These are phyloP conservation scores for Lactarius deliciosus DNA, from an alignment of 768 basidiomycete species.

Conservation along the genomic window DNA sequence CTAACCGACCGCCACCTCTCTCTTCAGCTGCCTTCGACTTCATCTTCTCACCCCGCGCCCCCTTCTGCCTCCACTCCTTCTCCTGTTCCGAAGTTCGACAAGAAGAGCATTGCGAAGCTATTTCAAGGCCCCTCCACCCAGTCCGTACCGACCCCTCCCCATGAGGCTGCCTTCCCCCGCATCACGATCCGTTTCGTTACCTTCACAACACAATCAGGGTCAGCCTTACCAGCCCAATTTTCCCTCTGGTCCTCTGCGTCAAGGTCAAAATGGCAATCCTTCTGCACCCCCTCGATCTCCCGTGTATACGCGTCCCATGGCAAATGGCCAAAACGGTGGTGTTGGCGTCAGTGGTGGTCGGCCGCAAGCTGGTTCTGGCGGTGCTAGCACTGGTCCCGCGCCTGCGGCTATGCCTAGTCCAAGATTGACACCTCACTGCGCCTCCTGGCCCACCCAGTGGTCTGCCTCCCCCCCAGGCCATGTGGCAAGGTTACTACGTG, in stretches of 20 bases:
- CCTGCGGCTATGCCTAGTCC: slow-evolving; percentile 65
- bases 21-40: slow-evolving; percentile 38
- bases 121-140: slow-evolving; percentile 50
- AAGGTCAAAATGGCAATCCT: slow-evolving; percentile 28
- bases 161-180: slow-evolving; percentile 41
- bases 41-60: slow-evolving; percentile 32
- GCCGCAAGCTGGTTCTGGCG: slow-evolving; percentile 44
- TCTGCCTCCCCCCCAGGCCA: slow-evolving; percentile 46
- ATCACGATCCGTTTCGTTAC: slow-evolving; percentile 50
- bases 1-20: slow-evolving; percentile 29
- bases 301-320: slow-evolving; percentile 56
- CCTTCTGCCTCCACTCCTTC: slow-evolving; percentile 30
- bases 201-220: slow-evolving; percentile 39
- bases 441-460: slow-evolving; percentile 53
- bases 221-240: slow-evolving; percentile 25
- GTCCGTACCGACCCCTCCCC: slow-evolving; percentile 27
- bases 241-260: slow-evolving; percentile 21
- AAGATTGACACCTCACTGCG: slow-evolving; percentile 59
- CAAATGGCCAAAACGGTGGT: slow-evolving; percentile 49
- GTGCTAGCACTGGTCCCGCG: slow-evolving; percentile 36
- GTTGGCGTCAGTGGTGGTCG: slow-evolving; percentile 43
- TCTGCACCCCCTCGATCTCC: slow-evolving; percentile 57
- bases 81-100: slow-evolving; percentile 38
- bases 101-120: slow-evolving; percentile 58
- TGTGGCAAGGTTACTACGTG: slow-evolving; percentile 59